phyloP scores from a whole-genome alignment of 148 eudicot genomes.

The Salicornia ramosissima region DNA sequence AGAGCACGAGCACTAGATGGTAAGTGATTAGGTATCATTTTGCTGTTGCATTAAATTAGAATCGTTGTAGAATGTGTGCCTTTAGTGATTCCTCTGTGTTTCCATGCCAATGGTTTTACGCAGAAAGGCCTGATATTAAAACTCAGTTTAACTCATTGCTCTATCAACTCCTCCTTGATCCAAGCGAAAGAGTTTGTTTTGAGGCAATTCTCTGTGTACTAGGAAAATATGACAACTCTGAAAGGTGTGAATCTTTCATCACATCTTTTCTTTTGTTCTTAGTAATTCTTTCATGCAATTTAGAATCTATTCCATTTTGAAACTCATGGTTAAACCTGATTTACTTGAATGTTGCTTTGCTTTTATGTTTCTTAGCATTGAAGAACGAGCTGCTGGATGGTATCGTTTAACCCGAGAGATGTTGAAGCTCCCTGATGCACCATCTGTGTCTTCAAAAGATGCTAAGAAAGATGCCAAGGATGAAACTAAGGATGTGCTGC shows the following conservation, averaged over 20 bases:
- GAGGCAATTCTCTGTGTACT: slow-evolving; percentile 93
- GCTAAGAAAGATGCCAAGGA: slow-evolving; percentile 48
- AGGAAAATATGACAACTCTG: slow-evolving; percentile 82
- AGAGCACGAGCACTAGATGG: slow-evolving; percentile 95
- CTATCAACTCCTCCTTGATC: slow-evolving; percentile 96
- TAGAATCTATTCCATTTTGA: neutral
- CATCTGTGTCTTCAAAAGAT: slow-evolving; percentile 53
- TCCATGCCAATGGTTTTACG: slow-evolving; percentile 19
- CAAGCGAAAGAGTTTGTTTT: slow-evolving; percentile 98
- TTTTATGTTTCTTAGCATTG: slow-evolving; percentile 49
- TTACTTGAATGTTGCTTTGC: slow-evolving; percentile 5
- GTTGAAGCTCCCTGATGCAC: slow-evolving; percentile 91
- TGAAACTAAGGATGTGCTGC: slow-evolving; percentile 53
- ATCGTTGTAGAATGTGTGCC: slow-evolving; percentile 15
- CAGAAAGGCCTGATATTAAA: slow-evolving; percentile 96
- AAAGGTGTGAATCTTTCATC: slow-evolving; percentile 47
- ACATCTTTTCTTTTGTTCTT: neutral
- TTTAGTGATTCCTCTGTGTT: slow-evolving; percentile 1
- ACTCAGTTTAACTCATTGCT: slow-evolving; percentile 78
- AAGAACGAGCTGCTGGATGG: slow-evolving; percentile 99
- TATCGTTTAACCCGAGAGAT: slow-evolving; percentile 92
- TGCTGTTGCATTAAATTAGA: slow-evolving; percentile 5
- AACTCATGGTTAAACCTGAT: neutral
- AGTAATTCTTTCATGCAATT: slow-evolving; percentile 9
- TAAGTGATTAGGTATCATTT: slow-evolving; percentile 23